phyloP scores from a whole-genome alignment of 148 eudicot genomes.

The Chenopodium berlandieri region DNA sequence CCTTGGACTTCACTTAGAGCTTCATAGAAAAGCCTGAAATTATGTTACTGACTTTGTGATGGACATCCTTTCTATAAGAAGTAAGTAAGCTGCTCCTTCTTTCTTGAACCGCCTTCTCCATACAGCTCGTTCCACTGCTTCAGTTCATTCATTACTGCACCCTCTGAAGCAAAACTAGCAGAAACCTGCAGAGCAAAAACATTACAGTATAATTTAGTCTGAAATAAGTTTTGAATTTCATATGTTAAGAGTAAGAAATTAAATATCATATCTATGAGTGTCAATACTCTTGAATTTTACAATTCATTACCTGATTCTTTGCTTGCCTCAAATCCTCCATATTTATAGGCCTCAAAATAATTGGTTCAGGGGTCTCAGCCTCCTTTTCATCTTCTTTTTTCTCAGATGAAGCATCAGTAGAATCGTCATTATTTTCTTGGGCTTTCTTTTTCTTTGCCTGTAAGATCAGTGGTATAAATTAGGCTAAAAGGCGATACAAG shows the following conservation, averaged over 20 bases:
- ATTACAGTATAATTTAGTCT: not conserved
- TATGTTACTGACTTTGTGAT: slow-evolving; percentile 4
- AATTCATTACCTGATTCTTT: slow-evolving; percentile 70
- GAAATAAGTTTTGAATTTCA: not conserved
- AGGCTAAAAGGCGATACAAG: not conserved
- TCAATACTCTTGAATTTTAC: not conserved
- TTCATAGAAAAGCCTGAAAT: not conserved
- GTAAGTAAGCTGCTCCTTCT: slow-evolving; percentile 81
- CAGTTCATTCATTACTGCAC: slow-evolving; percentile 77
- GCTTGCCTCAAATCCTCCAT: slow-evolving; percentile 97
- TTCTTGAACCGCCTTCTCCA: slow-evolving; percentile 95
- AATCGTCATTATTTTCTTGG: slow-evolving; percentile 44
- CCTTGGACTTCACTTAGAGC: not conserved
- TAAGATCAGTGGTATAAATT: slow-evolving; percentile 6
- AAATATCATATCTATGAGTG: too few relatives aligned
- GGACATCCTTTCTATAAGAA: slow-evolving; percentile 49
- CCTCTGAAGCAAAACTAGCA: slow-evolving; percentile 84
- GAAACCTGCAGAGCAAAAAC: slow-evolving; percentile 56
- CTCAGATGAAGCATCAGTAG: slow-evolving; percentile 41
- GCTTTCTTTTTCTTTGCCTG: slow-evolving; percentile 65
- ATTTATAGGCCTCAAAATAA: slow-evolving; percentile 66
- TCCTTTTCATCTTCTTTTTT: slow-evolving; percentile 45
- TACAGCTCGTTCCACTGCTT: slow-evolving; percentile 90
- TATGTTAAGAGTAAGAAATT: not conserved
- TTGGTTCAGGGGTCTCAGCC: slow-evolving; percentile 37